Percentiles rank a stretch among this genome's conserved stretches.
Conservation (phyloP, 106 monocot species). For the Dioscorea dumetorum region DNA sequence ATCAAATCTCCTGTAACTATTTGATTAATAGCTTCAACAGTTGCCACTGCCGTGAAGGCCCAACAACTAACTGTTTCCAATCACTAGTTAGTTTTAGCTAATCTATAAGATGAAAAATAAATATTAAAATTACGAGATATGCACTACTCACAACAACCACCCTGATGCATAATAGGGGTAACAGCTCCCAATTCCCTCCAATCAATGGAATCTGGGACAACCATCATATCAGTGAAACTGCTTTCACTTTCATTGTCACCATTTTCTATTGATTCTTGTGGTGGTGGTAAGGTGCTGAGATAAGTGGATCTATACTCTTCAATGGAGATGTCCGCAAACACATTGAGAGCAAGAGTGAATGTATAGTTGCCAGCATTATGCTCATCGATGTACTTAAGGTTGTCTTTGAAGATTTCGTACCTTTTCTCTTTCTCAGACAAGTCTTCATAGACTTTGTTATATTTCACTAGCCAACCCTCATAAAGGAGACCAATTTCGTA, state of each 20-base stretch:
- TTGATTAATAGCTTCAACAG: slow-evolving; percentile 65
- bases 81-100: neutral
- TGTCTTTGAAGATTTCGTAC: slow-evolving; percentile 18
- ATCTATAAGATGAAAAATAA: too few relatives aligned
- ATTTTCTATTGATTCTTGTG: neutral
- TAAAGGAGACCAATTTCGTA: slow-evolving; percentile 35
- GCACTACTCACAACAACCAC: slow-evolving; percentile 52
- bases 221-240: slow-evolving; percentile 19
- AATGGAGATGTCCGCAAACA: slow-evolving; percentile 84
- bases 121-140: too few relatives aligned
- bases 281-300: slow-evolving; percentile 26
- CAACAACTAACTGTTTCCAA: slow-evolving; percentile 58
- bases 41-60: slow-evolving; percentile 69
- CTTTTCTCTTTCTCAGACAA: slow-evolving; percentile 37
- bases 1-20: slow-evolving; percentile 58
- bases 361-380: slow-evolving; percentile 59
- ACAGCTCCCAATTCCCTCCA: slow-evolving; percentile 81
- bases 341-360: slow-evolving; percentile 60
- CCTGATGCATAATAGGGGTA: slow-evolving; percentile 64
- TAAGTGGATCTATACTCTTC: slow-evolving; percentile 61
- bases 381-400: slow-evolving; percentile 57
- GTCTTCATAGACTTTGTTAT: slow-evolving; percentile 23
- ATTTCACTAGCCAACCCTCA: slow-evolving; percentile 34
- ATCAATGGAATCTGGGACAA: slow-evolving; percentile 59
- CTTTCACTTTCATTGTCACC: neutral